phyloP scores from a whole-genome alignment of 441 rosid genomes.

The Pelargonium australe region DNA sequence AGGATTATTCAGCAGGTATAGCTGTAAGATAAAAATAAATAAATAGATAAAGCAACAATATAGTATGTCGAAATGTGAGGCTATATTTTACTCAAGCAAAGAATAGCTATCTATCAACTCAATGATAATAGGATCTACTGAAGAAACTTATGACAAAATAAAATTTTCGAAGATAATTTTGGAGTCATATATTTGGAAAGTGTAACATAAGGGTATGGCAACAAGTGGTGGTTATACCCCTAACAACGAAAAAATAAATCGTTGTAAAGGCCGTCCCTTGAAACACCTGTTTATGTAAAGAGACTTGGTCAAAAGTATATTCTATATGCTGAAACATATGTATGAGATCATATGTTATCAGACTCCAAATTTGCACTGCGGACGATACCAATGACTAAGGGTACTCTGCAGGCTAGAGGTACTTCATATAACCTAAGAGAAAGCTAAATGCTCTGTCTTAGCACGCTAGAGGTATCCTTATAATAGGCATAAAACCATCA shows the following conservation, averaged over 20 bases:
- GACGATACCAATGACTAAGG: neutral
- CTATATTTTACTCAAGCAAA: too few relatives aligned
- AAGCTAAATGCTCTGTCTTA: neutral
- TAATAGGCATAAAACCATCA: too few relatives aligned
- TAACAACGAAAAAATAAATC: neutral
- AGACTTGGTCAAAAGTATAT: neutral
- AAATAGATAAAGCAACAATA: neutral
- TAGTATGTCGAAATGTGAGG: neutral
- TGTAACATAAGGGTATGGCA: neutral
- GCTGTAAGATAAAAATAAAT: neutral
- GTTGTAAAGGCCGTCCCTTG: neutral
- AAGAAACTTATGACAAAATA: neutral
- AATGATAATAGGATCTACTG: too few relatives aligned
- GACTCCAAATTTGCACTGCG: neutral
- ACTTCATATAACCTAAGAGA: slow-evolving; percentile 1
- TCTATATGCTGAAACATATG: neutral
- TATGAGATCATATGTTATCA: neutral
- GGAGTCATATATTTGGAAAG: neutral
- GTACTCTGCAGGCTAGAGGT: neutral
- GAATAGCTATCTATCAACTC: too few relatives aligned
- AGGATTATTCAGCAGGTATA: neutral
- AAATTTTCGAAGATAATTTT: neutral
- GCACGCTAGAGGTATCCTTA: neutral
- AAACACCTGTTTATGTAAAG: slow-evolving; percentile 1
- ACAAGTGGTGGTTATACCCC: neutral